phyloP scores from a whole-genome alignment of 768 basidiomycete genomes.

The Suillus cothurnatus region DNA sequence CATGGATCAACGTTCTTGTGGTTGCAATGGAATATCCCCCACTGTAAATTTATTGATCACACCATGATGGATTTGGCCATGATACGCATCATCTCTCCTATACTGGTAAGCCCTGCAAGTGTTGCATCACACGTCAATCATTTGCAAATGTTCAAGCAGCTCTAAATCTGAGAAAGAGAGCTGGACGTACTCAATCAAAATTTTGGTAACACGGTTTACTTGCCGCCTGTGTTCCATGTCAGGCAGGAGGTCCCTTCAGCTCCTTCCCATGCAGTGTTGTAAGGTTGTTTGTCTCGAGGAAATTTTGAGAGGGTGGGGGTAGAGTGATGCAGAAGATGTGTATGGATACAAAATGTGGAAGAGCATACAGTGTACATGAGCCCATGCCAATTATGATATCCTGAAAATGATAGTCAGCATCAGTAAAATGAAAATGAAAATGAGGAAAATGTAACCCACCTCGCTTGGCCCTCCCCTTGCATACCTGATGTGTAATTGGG shows the following conservation, averaged over 20 bases:
- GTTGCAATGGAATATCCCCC: slow-evolving; percentile 29
- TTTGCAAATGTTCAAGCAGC: slow-evolving; percentile 6
- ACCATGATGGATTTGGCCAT: slow-evolving; percentile 83
- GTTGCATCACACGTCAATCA: slow-evolving; percentile 93
- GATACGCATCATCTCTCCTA: slow-evolving; percentile 95
- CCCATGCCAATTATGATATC: too few relatives aligned
- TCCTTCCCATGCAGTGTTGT: slow-evolving; percentile 77
- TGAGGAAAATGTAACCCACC: too few relatives aligned
- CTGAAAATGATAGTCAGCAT: too few relatives aligned
- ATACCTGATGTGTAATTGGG: too few relatives aligned
- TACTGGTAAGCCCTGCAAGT: slow-evolving; percentile 90
- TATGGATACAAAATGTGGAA: too few relatives aligned
- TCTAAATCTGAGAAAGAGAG: background rate
- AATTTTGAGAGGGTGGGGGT: too few relatives aligned
- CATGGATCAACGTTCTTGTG: background rate
- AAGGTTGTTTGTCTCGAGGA: too few relatives aligned
- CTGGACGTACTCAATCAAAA: slow-evolving; percentile 86
- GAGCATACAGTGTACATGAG: too few relatives aligned
- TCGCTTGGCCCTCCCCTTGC: too few relatives aligned
- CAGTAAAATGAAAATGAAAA: too few relatives aligned
- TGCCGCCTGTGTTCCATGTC: slow-evolving; percentile 81
- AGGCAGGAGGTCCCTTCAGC: slow-evolving; percentile 80
- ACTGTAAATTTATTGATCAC: slow-evolving; percentile 95
- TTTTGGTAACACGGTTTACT: slow-evolving; percentile 90
- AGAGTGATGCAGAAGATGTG: too few relatives aligned